A percentile compares a stretch with the other conserved stretches of the same genome.
Evolutionary conservation across 768 basidiomycete species (phyloP).

Genomic region (Xerocomellus amylosporus): DNA sequence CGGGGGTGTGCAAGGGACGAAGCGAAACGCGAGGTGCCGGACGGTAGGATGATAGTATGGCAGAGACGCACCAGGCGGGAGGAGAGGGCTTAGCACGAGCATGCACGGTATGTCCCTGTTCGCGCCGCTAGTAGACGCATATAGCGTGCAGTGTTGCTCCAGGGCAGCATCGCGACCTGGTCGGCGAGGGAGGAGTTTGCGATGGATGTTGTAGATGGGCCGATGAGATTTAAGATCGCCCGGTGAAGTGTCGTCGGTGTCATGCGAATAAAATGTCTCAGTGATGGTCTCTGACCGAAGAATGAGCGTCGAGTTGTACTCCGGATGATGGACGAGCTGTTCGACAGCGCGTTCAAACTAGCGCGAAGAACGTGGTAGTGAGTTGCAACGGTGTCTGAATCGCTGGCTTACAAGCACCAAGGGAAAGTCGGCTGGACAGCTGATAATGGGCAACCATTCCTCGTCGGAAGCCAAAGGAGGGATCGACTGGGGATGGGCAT

Average conservation of each 20-base stretch:
- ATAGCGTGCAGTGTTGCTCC: slow-evolving; percentile 80
- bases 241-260: slow-evolving; percentile 31
- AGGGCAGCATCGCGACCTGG: slow-evolving; percentile 72
- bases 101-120: slow-evolving; percentile 30
- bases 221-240: slow-evolving; percentile 35
- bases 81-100: slow-evolving; percentile 61
- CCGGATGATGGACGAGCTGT: slow-evolving; percentile 82
- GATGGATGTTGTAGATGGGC: slow-evolving; percentile 53
- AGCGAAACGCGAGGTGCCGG: slow-evolving; percentile 77
- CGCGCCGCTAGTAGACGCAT: slow-evolving; percentile 32
- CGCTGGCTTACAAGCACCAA: slow-evolving; percentile 38
- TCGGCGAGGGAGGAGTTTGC: slow-evolving; percentile 72
- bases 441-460: slow-evolving; percentile 35
- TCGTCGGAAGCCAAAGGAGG: slow-evolving; percentile 8
- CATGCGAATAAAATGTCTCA: slow-evolving; percentile 33
- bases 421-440: slow-evolving; percentile 43
- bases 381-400: neutral
- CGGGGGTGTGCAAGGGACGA: slow-evolving; percentile 38
- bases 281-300: slow-evolving; percentile 70
- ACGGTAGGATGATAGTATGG: slow-evolving; percentile 94
- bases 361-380: neutral
- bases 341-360: slow-evolving; percentile 74
- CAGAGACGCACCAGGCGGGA: slow-evolving; percentile 43
- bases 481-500: neutral
- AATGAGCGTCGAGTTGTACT: slow-evolving; percentile 90